Conservation (phyloP, 139 green algal genomes). For the Chlorella sorokiniana region DNA sequence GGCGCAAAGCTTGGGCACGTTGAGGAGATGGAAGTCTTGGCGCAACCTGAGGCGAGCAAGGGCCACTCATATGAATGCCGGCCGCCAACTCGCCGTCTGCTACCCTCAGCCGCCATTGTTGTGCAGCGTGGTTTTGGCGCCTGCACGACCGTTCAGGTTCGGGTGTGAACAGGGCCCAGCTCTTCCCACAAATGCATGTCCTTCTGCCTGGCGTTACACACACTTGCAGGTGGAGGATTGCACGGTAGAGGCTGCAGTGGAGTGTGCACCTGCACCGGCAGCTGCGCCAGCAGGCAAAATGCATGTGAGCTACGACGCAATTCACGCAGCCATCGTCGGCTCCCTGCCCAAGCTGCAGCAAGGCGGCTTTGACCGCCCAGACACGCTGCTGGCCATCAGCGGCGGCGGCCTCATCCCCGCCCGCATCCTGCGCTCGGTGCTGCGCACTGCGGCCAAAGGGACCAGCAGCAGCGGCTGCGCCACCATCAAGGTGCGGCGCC, state of each 20-base stretch:
- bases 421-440: conserved; percentile 18
- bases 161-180: too few relatives aligned
- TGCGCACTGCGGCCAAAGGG: not conserved
- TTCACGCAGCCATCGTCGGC: not conserved
- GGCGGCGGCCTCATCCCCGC: conserved; percentile 30
- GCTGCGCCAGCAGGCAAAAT: not conserved
- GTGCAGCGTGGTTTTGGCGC: too few relatives aligned
- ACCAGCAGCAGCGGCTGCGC: conserved; percentile 24
- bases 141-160: too few relatives aligned
- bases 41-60: too few relatives aligned
- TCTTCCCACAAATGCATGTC: too few relatives aligned
- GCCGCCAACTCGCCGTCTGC: too few relatives aligned
- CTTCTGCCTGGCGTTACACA: not conserved
- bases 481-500: conserved; percentile 11
- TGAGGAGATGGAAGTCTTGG: too few relatives aligned
- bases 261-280: not conserved
- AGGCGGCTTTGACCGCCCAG: not conserved
- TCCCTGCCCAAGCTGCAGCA: not conserved
- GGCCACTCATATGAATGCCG: too few relatives aligned
- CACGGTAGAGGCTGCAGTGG: not conserved
- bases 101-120: too few relatives aligned
- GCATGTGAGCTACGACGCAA: not conserved
- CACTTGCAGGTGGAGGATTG: not conserved
- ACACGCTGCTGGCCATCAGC: conserved; percentile 23
- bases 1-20: too few relatives aligned